Evolutionary conservation across 441 rosid species (phyloP), one percentile per base, ranked within the genome.

Genomic region (Pelargonium citronellum): DNA sequence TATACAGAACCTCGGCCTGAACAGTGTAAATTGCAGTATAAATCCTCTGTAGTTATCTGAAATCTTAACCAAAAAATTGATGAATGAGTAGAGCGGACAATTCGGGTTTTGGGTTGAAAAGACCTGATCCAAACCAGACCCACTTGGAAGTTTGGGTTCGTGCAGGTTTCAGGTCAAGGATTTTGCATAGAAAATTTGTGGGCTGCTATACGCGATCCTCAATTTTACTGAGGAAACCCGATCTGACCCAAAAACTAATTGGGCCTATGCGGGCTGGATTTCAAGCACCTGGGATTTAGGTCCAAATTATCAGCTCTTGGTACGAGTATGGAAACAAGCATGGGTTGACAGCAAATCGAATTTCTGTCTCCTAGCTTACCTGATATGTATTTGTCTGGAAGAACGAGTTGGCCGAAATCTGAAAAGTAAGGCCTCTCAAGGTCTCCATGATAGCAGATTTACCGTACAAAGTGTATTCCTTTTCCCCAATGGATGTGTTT

Each of bases 371-470:
- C 62, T 67, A 11, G 53, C 47, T 15, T 81, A 89, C 98, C 96
- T 94, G 98, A 75, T 15, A 72, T 68, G 98, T 84, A 79, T 94
- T 94, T 73, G 97, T 94, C 76, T 91, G 97, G 78, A 94, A 94
- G 74, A 94, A 94, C 17, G 98, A 94, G 80, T 94, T 94, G 81
- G 98, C 97, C 1, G 98, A 94, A 71, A 94, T 94, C 75, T 91
- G 91, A 82, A 94, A 91, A 2, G 81, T 83, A 67, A 94, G 85
- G 69, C 96, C 97, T 85, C 96, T 82, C 77, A 94, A 83, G 51
- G 71, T 82, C 83, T 94, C 97, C 19, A 84, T 82, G 73, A 91
- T 90, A 70, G 83, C 80, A 65, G 84, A 82, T 79, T 90, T 91
- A 69, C 98, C 96, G 65, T 79, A 78, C 71, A 94, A 82, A 69